Conservation (phyloP, 371 early-diverging fungal species). For the Rhizopus microsporus region DNA sequence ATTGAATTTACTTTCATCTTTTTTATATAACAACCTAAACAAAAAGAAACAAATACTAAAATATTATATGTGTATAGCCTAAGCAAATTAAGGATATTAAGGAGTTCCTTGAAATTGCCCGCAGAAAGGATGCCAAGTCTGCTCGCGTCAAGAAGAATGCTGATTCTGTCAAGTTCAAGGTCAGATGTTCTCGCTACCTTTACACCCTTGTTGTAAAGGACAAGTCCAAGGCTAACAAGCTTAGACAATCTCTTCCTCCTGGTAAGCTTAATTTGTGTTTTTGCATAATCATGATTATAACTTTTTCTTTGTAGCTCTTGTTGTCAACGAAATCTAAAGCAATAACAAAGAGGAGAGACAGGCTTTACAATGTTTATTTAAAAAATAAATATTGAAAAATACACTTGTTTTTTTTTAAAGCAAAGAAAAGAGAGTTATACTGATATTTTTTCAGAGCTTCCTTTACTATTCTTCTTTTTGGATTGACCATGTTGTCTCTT, state of each 20-base stretch:
- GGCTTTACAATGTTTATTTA: not conserved
- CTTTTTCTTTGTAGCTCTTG: conserved; percentile 28
- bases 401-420: conserved; percentile 5
- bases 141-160: conserved; percentile 98
- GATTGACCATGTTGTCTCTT: conserved; percentile 8
- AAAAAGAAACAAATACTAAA: not conserved
- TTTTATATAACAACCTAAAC: not conserved
- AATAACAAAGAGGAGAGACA: too few species aligned
- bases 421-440: conserved; percentile 8
- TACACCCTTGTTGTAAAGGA: conserved; percentile 97
- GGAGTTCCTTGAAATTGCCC: conserved; percentile 95
- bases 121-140: conserved; percentile 95
- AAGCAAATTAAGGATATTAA: conserved; percentile 98
- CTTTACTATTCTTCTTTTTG: conserved; percentile 7
- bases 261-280: conserved; percentile 45
- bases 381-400: not conserved
- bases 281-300: not conserved
- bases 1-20: not conserved
- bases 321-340: conserved; percentile 44
- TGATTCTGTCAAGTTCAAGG: conserved; percentile 97
- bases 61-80: conserved; percentile 62
- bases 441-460: conserved; percentile 14
- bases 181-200: conserved; percentile 96
- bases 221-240: conserved; percentile 95
- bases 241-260: conserved; percentile 91